A percentile compares a stretch with the other conserved stretches of the same genome.
Conservation (phyloP, 2,329 filamentous ascomycete genomes). For the Xylaria arbuscula region DNA sequence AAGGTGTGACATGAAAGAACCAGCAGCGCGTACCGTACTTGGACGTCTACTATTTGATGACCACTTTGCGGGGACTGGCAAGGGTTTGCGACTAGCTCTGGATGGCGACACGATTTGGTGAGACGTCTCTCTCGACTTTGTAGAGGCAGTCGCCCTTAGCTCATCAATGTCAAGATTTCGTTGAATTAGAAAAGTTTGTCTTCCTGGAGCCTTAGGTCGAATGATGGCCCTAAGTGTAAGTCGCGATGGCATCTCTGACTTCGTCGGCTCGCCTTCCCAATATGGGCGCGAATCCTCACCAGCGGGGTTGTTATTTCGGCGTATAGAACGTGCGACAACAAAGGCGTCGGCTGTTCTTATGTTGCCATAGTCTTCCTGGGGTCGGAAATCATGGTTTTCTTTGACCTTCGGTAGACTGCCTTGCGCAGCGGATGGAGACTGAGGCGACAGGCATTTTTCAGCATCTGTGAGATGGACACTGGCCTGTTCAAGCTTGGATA, state of each 20-base stretch:
- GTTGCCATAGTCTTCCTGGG: constrained; percentile 53
- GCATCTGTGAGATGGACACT: constrained; percentile 40
- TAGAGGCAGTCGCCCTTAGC: constrained; percentile 59
- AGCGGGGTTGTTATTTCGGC: constrained; percentile 48
- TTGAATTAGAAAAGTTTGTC: constrained; percentile 60
- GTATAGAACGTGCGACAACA: constrained; percentile 56
- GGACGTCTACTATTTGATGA: constrained; percentile 45
- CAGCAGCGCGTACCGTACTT: constrained; percentile 22
- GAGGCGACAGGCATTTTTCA: not conserved
- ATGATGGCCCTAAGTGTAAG: constrained; percentile 59
- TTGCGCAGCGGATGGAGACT: constrained; percentile 11
- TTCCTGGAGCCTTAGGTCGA: constrained; percentile 54
- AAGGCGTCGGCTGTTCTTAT: constrained; percentile 58
- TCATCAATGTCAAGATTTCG: constrained; percentile 63
- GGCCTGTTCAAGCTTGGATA: constrained; percentile 45
- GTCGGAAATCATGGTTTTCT: constrained; percentile 43
- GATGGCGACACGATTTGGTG: constrained; percentile 18
- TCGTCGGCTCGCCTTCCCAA: constrained; percentile 2
- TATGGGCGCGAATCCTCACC: not conserved
- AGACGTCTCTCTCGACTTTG: not conserved
- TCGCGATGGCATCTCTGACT: constrained; percentile 30
- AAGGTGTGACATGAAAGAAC: not conserved
- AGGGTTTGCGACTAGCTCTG: constrained; percentile 26
- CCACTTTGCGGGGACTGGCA: constrained; percentile 36
- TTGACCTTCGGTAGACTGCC: constrained; percentile 31